phyloP scores from a whole-genome alignment of 345 rosid species.

The Carallia pectinifolia region DNA sequence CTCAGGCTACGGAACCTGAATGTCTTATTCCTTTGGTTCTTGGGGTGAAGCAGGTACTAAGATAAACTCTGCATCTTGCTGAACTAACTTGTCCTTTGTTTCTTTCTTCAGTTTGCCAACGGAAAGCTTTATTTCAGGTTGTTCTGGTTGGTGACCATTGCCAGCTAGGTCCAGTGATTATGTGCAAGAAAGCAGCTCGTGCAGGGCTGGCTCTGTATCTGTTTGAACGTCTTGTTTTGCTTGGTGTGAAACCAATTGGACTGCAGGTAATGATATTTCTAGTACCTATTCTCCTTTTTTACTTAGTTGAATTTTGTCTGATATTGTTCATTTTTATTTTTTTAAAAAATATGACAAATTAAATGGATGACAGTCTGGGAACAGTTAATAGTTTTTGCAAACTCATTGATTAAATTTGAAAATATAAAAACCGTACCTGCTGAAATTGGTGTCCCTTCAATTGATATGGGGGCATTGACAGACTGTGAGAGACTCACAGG shows the following conservation, averaged over 20 bases:
- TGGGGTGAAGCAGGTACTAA: conserved; percentile 87
- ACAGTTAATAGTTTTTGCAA: too few species aligned
- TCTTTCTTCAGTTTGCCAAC: conserved; percentile 16
- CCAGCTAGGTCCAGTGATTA: conserved; percentile 99
- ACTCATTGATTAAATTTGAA: too few species aligned
- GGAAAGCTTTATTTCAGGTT: conserved; percentile 45
- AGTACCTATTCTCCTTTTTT: not conserved
- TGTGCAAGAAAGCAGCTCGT: conserved; percentile 99
- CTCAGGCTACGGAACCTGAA: conserved; percentile 98
- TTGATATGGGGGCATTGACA: too few species aligned
- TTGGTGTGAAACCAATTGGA: conserved; percentile 97
- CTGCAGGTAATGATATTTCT: conserved; percentile 63
- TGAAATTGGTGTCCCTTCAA: too few species aligned
- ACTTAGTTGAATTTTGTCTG: not conserved
- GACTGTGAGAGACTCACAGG: too few species aligned
- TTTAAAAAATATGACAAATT: too few species aligned
- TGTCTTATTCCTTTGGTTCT: conserved; percentile 99
- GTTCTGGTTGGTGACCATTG: conserved; percentile 99
- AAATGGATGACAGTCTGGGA: too few species aligned
- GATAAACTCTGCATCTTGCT: conserved; percentile 2
- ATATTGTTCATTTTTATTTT: too few species aligned
- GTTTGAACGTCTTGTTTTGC: conserved; percentile 94
- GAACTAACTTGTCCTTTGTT: not conserved
- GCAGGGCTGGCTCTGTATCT: conserved; percentile 98
- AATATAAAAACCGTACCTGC: too few species aligned